Evolutionary conservation across 371 early-diverging fungal species (phyloP), one percentile per base, ranked within the genome.

Genomic region (Actinomortierella ambigua): DNA sequence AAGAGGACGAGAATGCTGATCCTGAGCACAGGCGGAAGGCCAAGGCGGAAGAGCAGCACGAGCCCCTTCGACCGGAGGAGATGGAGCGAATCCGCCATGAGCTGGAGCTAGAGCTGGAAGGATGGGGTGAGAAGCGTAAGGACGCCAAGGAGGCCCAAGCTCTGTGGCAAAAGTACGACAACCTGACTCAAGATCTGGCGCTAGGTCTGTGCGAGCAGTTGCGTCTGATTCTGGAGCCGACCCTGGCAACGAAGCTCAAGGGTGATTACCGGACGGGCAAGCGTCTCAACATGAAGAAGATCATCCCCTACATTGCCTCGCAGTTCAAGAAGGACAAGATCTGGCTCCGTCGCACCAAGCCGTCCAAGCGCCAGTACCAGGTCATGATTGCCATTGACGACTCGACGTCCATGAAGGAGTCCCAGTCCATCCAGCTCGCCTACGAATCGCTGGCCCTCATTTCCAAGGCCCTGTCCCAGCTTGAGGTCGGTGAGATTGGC

Each of bases 261-360:
- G 99, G 99, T 47, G 99, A 99, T 84, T 99, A 98, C 80, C 91
- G 93, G 55, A 98, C 95, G 39, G 99, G 99, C 59, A 99, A 99
- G 80, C 95, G 99, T 26, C 89, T 99, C 58, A 99, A 99, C 79
- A 99, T 99, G 98, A 95, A 97, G 77, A 98, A 95, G 84, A 94
- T 99, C 56, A 96, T 99, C 64, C 96, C 99, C 2, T 99, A 99
- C 75, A 98, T 99, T 77, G 99, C 99, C 22, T 92, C 93, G 68
- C 94, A 98, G 75, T 99, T 94, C 85, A 95, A 95, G 84, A 99
- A 97, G 83, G 99, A 99, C 83, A 98, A 98, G 86, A 99, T 99
- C 63, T 99, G 99, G 99, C 82, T 99, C 75, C 92, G 98, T 47
- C 91, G 99, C 53, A 98, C 96, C 44, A 97, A 96, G 77, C 97